phyloP scores from a whole-genome alignment of 2,329 filamentous ascomycete species.

The Coleophoma crateriformis region DNA sequence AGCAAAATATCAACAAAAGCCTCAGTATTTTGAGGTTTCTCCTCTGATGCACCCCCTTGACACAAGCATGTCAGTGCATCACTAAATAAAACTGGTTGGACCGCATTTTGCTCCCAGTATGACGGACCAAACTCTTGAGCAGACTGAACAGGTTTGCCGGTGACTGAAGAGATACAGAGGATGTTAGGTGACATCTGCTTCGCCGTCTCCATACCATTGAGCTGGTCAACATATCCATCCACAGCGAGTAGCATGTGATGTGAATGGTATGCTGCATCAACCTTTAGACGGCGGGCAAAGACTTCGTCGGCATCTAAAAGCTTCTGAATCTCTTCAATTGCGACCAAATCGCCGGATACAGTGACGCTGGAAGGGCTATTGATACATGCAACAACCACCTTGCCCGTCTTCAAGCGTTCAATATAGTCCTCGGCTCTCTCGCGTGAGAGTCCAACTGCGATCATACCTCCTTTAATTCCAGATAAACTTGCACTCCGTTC shows the following conservation, averaged over 20 bases:
- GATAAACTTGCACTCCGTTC: constrained; percentile 14
- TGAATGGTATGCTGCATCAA: constrained; percentile 37
- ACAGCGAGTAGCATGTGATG: constrained; percentile 26
- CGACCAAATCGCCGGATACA: constrained; percentile 15
- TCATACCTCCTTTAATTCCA: constrained; percentile 41
- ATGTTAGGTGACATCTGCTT: constrained; percentile 1
- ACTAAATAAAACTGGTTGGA: constrained; percentile 35
- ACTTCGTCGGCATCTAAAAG: constrained; percentile 13
- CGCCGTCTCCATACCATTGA: not conserved
- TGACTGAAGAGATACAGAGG: constrained; percentile 29
- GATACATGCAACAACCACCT: constrained; percentile 27
- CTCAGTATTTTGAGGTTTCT: not conserved
- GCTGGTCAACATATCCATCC: constrained; percentile 16
- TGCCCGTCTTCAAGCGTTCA: constrained; percentile 3
- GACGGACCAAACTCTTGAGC: constrained; percentile 10
- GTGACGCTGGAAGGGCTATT: constrained; percentile 22
- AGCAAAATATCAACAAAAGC: constrained; percentile 1
- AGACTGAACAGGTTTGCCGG: constrained; percentile 23
- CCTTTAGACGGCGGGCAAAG: constrained; percentile 27
- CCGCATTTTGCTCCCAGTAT: constrained; percentile 42
- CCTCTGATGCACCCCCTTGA: constrained; percentile 18
- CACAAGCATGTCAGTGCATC: constrained; percentile 5
- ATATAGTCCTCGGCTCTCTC: constrained; percentile 26
- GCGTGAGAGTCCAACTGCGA: constrained; percentile 38
- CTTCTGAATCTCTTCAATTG: constrained; percentile 8